These are phyloP conservation scores for Citrullus amarus DNA, from an alignment of 306 rosid species.

Conservation along the genomic window DNA sequence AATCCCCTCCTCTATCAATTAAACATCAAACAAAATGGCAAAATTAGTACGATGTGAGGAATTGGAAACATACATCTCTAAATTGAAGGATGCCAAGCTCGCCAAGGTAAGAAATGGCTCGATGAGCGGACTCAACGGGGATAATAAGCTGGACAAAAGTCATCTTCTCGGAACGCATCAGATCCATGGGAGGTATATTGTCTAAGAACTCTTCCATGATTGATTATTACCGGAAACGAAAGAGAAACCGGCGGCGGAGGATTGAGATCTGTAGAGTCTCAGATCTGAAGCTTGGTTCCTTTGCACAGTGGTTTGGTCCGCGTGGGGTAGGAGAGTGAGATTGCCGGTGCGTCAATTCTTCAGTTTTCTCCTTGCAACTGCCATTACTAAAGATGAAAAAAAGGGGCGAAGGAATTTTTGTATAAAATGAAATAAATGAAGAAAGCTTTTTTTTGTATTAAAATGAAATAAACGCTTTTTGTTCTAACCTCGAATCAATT, in stretches of 20 bases:
- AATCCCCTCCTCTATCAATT: background rate
- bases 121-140: slow-evolving; percentile 89
- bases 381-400: slow-evolving; percentile 7
- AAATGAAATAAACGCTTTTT: no score
- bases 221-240: slow-evolving; percentile 19
- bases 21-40: background rate
- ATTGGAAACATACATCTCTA: slow-evolving; percentile 58
- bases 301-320: background rate
- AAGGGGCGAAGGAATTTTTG: background rate
- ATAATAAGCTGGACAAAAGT: slow-evolving; percentile 89
- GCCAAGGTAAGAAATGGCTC: slow-evolving; percentile 84
- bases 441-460: no score
- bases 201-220: slow-evolving; percentile 62
- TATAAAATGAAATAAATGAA: background rate
- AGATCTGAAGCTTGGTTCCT: slow-evolving; percentile 35
- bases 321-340: slow-evolving; percentile 15
- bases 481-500: background rate
- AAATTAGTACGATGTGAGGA: slow-evolving; percentile 25
- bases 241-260: slow-evolving; percentile 18
- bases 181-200: slow-evolving; percentile 81
- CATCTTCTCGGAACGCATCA: slow-evolving; percentile 99
- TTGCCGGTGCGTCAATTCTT: slow-evolving; percentile 24
- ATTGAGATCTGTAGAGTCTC: slow-evolving; percentile 7
- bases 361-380: slow-evolving; percentile 32
- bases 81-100: slow-evolving; percentile 94